Evolutionary conservation across 768 basidiomycete species (phyloP), one percentile per base, ranked within the genome.

Genomic region (Candolleomyces aberdarensis): DNA sequence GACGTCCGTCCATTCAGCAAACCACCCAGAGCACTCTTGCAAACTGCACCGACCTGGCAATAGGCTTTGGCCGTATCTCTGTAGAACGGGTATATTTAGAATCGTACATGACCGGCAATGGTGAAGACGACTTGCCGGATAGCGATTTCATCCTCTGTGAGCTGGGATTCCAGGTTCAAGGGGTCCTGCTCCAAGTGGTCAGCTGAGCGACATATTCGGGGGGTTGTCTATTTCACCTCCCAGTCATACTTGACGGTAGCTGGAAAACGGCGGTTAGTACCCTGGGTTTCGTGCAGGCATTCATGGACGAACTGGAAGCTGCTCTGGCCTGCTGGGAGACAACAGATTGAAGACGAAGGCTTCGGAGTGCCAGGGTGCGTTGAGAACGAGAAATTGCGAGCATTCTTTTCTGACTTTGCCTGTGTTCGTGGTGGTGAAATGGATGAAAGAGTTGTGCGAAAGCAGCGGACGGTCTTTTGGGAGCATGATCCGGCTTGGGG

Each of bases 141-240:
- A 14, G 91, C 89, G 64, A 85, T 80, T 75, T 98, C 96, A 41
- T 97, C 96, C 56, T 94, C 94, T 0, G 92, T 92, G 63, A 98
- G 76, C 44, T 92, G 80, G 0, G 85, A 85, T 62, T 94, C 90
- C 31, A 94, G 68, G 66, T 84, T 84, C 64, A 98, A 76, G 0
- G 95, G 91, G 70, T 98, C 96, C 92, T 95, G 60, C 3, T 9
- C 13, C 48, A 46, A 56, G 31, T 26, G n/a, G 49, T 57, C 36
- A 36, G 36, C n/a, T 1, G 14, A 14, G 11, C 32, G 17, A 51
- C n/a, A 11, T 52, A 20, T 14, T 20, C 15, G 8, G 49, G 41
- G 46, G 17, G n/a, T 22, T 17, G 40, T 5, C 7, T 19, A 32
- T 29, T 59, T 52, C 67, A 74, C 79, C 78, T 80, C 76, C 80